Conservation (phyloP, 1,284 basidiomycete genomes). For the Amylostereum areolatum region DNA sequence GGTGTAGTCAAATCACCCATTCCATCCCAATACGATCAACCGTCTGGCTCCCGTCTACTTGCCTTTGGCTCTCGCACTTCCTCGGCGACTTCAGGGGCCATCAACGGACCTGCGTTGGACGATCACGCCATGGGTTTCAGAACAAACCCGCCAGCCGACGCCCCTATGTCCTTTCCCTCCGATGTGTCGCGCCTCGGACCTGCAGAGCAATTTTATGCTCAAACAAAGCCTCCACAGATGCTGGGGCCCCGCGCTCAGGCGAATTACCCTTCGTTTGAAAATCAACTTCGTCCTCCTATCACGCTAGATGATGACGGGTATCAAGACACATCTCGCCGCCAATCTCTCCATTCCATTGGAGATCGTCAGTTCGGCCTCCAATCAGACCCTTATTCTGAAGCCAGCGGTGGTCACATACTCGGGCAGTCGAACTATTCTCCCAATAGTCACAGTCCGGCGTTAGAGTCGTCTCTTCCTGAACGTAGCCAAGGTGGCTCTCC, state of each 20-base stretch:
- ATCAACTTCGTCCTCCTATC: constrained; percentile 6
- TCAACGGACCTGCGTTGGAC: constrained; percentile 1
- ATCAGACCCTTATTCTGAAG: constrained; percentile 24
- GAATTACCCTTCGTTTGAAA: constrained; percentile 10
- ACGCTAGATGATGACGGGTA: constrained; percentile 6
- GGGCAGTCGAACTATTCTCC: constrained; percentile 14
- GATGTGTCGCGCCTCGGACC: neutral
- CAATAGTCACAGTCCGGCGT: constrained; percentile 13
- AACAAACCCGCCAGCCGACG: neutral
- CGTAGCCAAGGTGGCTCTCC: constrained; percentile 19
- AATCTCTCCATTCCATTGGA: constrained; percentile 12
- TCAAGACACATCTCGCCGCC: constrained; percentile 11
- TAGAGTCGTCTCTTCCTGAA: constrained; percentile 12
- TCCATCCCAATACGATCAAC: constrained; percentile 50
- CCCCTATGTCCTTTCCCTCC: neutral
- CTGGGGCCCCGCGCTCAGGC: constrained; percentile 5
- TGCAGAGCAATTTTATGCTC: neutral
- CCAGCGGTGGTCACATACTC: constrained; percentile 12
- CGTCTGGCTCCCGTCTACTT: constrained; percentile 65
- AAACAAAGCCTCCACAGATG: neutral
- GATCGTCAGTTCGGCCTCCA: constrained; percentile 25
- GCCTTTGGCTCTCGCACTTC: constrained; percentile 53
- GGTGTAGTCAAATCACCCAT: constrained; percentile 16
- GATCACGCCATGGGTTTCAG: neutral
- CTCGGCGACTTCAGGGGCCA: constrained; percentile 11